These are phyloP conservation scores for Picochlorum sp. DNA, from an alignment of 139 green algal species.

Conservation along the genomic window DNA sequence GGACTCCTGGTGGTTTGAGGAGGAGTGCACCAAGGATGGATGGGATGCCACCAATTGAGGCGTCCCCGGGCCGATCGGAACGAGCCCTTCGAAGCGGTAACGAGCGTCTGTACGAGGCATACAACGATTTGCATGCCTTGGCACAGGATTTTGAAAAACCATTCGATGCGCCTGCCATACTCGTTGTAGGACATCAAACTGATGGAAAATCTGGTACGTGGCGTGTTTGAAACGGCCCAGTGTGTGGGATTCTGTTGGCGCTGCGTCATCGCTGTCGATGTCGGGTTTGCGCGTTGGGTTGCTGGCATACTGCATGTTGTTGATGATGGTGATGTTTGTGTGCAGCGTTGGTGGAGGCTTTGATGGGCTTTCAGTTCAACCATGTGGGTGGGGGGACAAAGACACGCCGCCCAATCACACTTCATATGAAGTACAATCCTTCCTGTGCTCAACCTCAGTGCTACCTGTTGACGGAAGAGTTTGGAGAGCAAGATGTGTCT, in stretches of 20 bases:
- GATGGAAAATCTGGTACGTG: constrained; percentile 81
- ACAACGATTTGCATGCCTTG: constrained; percentile 83
- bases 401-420: constrained; percentile 84
- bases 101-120: constrained; percentile 86
- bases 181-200: constrained; percentile 95
- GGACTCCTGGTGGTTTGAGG: constrained; percentile 29
- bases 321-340: not conserved
- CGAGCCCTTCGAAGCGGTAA: constrained; percentile 56
- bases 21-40: constrained; percentile 6
- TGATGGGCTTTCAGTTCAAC: constrained; percentile 99
- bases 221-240: no score
- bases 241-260: not conserved
- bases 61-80: constrained; percentile 36
- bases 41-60: constrained; percentile 11
- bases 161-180: constrained; percentile 90
- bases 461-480: constrained; percentile 79
- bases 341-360: constrained; percentile 84
- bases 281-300: no score
- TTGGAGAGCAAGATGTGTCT: constrained; percentile 67
- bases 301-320: no score
- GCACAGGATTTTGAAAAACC: constrained; percentile 91
- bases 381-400: constrained; percentile 94
- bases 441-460: constrained; percentile 71
- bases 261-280: not conserved
- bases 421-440: constrained; percentile 96